Evolutionary conservation across 2,329 filamentous ascomycete species (phyloP).

Genomic region (Trichophyton simii): DNA sequence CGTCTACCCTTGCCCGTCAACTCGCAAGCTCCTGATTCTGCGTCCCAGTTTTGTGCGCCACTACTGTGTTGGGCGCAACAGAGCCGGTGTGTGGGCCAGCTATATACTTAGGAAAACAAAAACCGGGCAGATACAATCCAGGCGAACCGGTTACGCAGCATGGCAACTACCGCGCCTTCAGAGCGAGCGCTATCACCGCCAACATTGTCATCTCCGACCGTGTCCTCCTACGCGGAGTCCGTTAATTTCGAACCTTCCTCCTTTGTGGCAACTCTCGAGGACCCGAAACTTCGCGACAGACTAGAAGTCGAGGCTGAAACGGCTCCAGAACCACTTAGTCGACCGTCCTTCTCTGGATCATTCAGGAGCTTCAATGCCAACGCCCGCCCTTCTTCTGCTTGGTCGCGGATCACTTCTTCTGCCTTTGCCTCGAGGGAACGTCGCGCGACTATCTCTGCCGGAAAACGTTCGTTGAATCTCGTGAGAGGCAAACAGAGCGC

Average conservation of each 20-base stretch:
- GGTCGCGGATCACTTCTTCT: slow-evolving; percentile 2
- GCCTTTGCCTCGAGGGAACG: neutral
- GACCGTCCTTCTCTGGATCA: neutral
- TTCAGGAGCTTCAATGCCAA: slow-evolving; percentile 3
- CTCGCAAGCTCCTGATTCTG: neutral
- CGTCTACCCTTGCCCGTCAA: neutral
- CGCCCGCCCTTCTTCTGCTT: slow-evolving; percentile 2
- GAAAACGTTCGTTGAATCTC: slow-evolving; percentile 18
- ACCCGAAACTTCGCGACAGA: neutral
- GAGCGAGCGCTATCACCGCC: neutral
- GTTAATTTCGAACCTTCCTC: neutral
- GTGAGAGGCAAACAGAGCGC: slow-evolving; percentile 15
- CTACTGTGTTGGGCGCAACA: neutral
- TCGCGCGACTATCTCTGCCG: slow-evolving; percentile 8
- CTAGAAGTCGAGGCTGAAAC: neutral
- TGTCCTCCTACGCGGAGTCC: neutral
- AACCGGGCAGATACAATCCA: neutral
- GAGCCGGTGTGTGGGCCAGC: neutral
- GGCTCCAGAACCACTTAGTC: neutral
- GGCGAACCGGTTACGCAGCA: neutral
- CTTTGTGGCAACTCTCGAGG: neutral
- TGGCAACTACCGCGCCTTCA: neutral
- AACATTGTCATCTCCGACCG: neutral
- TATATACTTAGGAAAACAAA: neutral
- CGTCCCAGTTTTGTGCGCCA: neutral